Conservation (phyloP, 2,329 filamentous ascomycete species). For the Thelonectria discophora region DNA sequence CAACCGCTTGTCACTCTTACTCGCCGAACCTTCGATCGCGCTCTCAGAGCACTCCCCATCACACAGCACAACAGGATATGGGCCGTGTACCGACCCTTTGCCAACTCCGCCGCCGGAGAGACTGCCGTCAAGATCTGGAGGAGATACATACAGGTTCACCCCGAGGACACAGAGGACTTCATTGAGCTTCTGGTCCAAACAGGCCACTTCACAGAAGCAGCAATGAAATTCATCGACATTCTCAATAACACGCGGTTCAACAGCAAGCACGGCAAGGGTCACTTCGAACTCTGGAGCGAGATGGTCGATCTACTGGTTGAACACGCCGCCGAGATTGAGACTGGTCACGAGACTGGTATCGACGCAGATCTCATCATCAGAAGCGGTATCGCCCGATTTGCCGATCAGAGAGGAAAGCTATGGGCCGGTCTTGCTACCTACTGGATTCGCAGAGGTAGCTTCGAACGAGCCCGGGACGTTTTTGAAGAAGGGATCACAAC, state of each 20-base stretch:
- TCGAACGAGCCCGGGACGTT: conserved; percentile 89
- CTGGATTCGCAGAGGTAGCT: conserved; percentile 92
- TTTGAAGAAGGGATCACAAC: conserved; percentile 98
- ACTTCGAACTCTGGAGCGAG: conserved; percentile 97
- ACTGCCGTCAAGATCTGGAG: conserved; percentile 95
- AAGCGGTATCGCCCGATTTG: conserved; percentile 88
- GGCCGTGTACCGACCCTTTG: conserved; percentile 90
- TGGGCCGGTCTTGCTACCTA: conserved; percentile 97
- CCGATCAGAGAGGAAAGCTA: conserved; percentile 92
- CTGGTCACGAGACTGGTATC: conserved; percentile 81
- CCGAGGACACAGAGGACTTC: conserved; percentile 93
- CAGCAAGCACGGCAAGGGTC: conserved; percentile 93
- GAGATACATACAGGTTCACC: conserved; percentile 96
- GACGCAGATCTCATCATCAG: conserved; percentile 92
- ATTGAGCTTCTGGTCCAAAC: conserved; percentile 87
- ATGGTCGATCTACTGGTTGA: conserved; percentile 95
- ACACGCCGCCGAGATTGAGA: conserved; percentile 86
- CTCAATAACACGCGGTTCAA: conserved; percentile 90
- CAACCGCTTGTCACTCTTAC: conserved; percentile 92
- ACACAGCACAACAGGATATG: conserved; percentile 97
- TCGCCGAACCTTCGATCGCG: conserved; percentile 88
- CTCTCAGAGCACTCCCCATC: conserved; percentile 87
- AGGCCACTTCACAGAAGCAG: conserved; percentile 88
- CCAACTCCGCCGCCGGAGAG: conserved; percentile 86
- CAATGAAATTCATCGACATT: conserved; percentile 89